Evolutionary conservation across 2,329 filamentous ascomycete species (phyloP), one percentile per base, ranked within the genome.

Genomic region (Coniella vitis): DNA sequence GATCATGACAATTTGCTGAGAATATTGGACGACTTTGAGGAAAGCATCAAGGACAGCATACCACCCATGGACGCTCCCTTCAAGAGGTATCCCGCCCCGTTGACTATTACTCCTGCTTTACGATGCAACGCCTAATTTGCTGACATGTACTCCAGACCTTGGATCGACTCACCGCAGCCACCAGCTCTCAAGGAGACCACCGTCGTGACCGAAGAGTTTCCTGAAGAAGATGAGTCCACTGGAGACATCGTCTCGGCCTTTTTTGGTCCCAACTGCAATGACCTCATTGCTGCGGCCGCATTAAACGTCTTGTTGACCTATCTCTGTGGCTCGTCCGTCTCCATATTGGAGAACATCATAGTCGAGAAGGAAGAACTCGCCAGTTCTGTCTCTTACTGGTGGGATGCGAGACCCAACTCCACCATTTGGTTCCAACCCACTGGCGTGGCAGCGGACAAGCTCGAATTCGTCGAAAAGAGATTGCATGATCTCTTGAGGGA

Each of bases 301-400:
- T 69, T 96, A 3, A 86, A 87, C 54, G 80, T 95, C 44, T 69
- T 94, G 2, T 75, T 95, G 35, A 83, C 85, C 2, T 98, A 97
- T 61, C 79, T 98, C 16, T 89, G 88, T 54, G 93, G 90, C 5
- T 97, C 93, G 0, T 95, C 94, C 1, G 89, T 95, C 3, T 91
- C 91, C 0, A 75, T 98, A 1, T 72, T 98, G 5, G 91, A 97
- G 61, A 97, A 97, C 57, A 78, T 83, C 16, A 77, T 98, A 53
- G 93, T 98, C 2, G 93, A 98, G 63, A 89, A 85, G 58, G 91
- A 97, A 65, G 87, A 95, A 57, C 78, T 97, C 39, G 87, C 90
- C 3, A 96, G 90, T 66, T 87, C 84, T 7, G 83, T 97, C 10
- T 83, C 83, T 42, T 90, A 86, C 64, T 85, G 80, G 65, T 85